Evolutionary conservation across 2,329 filamentous ascomycete species (phyloP).

Genomic region (Phialocephala subalpina): DNA sequence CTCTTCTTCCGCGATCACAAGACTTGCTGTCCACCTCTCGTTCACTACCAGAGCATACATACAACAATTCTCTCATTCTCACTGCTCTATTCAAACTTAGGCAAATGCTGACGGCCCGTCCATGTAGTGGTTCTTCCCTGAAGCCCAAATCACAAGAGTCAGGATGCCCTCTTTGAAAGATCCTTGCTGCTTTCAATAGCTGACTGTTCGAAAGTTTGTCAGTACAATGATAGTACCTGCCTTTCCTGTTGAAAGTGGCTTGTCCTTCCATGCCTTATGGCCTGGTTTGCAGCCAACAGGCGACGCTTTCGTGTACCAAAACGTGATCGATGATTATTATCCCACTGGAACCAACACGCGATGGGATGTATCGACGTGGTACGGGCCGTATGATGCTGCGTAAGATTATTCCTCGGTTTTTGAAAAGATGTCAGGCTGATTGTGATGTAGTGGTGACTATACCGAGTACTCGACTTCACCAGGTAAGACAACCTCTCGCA

Average conservation of each 20-base stretch:
- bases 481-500: neutral
- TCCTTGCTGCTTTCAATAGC: neutral
- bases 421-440: neutral
- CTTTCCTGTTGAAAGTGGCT: neutral
- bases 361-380: slow-evolving; percentile 4
- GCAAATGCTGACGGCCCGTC: neutral
- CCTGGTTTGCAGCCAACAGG: neutral
- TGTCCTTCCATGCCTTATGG: neutral
- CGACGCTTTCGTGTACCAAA: neutral
- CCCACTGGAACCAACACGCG: neutral
- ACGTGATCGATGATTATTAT: neutral
- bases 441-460: neutral
- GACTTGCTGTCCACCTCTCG: no score
- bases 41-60: no score
- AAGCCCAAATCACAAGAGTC: neutral
- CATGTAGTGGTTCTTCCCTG: neutral
- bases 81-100: neutral
- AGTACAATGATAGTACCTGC: slow-evolving; percentile 1
- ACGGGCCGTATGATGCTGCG: slow-evolving; percentile 1
- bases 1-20: no score
- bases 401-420: neutral
- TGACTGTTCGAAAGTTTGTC: neutral
- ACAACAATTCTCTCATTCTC: neutral
- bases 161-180: neutral
- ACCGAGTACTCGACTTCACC: neutral